Percentiles rank a stretch among this genome's conserved stretches.
phyloP scores from a whole-genome alignment of 148 eudicot species.

The Vaccinium vitisidaea region DNA sequence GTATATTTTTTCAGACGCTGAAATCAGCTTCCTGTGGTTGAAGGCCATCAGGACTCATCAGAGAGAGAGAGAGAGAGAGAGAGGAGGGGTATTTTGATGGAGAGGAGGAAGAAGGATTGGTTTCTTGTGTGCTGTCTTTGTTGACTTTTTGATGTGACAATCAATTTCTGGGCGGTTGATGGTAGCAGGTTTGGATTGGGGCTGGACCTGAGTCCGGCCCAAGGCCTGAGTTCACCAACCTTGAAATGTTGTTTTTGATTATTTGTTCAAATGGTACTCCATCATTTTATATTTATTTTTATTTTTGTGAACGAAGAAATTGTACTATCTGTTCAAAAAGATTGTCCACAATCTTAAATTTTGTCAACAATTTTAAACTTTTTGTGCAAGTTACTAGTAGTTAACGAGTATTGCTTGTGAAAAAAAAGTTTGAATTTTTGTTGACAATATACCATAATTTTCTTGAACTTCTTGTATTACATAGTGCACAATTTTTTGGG shows the following conservation, averaged over 20 bases:
- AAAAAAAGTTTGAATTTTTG: too few relatives aligned
- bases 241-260: background rate
- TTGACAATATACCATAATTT: too few relatives aligned
- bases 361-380: too few relatives aligned
- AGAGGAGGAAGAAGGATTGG: background rate
- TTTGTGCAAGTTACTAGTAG: too few relatives aligned
- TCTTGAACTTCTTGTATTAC: too few relatives aligned
- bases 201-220: background rate
- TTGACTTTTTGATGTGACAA: background rate
- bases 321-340: too few relatives aligned
- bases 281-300: too few relatives aligned
- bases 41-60: slow-evolving; percentile 11
- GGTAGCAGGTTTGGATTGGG: background rate
- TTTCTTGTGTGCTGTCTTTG: background rate
- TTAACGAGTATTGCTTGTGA: too few relatives aligned
- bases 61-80: slow-evolving; percentile 16
- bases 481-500: too few relatives aligned
- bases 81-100: background rate
- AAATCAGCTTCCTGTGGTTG: slow-evolving; percentile 16
- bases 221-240: background rate
- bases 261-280: too few relatives aligned
- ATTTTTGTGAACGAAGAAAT: too few relatives aligned
- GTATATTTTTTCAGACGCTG: background rate
- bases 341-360: too few relatives aligned
- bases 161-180: background rate